phyloP scores from a whole-genome alignment of 768 basidiomycete species.

The Collybia nuda region DNA sequence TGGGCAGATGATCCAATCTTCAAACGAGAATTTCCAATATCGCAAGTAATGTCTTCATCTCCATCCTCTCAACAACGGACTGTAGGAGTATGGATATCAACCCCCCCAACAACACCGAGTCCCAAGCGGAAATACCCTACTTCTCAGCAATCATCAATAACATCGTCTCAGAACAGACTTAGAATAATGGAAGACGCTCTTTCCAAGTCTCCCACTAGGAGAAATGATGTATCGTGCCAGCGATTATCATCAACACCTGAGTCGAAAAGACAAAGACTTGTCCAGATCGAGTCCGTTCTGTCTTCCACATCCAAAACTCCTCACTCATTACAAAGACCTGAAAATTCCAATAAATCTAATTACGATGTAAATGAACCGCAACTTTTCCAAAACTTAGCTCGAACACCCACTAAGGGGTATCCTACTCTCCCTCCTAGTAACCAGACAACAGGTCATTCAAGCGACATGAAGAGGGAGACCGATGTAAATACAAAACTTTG shows the following conservation, averaged over 20 bases:
- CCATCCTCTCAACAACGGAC: background rate
- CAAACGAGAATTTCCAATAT: background rate
- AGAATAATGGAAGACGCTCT: constrained; percentile 18
- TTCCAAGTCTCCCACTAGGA: background rate
- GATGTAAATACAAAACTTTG: constrained; percentile 5
- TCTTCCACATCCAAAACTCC: no score
- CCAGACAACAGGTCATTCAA: constrained; percentile 1
- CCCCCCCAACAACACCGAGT: constrained; percentile 5
- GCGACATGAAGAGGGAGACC: background rate
- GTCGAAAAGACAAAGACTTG: no score
- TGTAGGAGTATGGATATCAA: background rate
- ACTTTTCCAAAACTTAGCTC: no score
- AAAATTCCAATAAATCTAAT: no score
- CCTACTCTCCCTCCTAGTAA: background rate
- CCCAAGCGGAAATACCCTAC: constrained; percentile 7
- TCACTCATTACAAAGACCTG: no score
- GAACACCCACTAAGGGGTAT: no score
- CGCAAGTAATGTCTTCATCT: background rate
- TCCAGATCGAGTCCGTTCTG: no score
- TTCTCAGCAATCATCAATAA: constrained; percentile 1
- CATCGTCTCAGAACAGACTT: constrained; percentile 18
- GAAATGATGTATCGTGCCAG: background rate
- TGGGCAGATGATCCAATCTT: constrained; percentile 16
- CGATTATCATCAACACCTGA: no score
- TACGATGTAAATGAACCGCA: no score